Evolutionary conservation across 2,329 filamentous ascomycete genomes (phyloP), one percentile per base, ranked within the genome.

Genomic region (Cercospora sp.): DNA sequence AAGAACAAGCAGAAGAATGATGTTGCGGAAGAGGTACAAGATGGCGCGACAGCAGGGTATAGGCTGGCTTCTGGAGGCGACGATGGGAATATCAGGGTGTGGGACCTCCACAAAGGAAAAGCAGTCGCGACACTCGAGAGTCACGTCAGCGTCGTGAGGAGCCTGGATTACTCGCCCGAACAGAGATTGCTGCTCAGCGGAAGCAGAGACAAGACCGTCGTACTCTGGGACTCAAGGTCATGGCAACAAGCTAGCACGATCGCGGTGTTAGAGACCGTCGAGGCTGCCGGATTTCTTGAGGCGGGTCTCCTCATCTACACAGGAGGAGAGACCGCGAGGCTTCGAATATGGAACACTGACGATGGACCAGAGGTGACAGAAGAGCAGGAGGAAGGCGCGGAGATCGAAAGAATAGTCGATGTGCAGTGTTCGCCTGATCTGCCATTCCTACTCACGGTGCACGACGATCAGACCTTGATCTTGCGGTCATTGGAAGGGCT

Each of bases 81-180:
- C 79, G 94, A 98, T 78, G 95, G 95, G 34, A 96, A 94, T 77
- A 87, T 99, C 63, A 87, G 92, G 21, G 87, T 99, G 24, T 99
- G 94, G 92, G 92, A 98, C 81, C 82, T 99, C 67, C 89, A 94
- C 80, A 96, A 92, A 81, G 88, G 92, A 66, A 91, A 87, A 71
- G 89, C 90, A 68, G 84, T 92, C 24, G 91, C 92, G 21, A 89
- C 89, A 18, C 84, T 97, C 34, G 93, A 98, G 69, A 95, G 93
- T 0, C 96, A 99, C 78, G 93, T 97, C 24, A 98, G 95, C 9
- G 92, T 98, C 72, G 92, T 99, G n/a, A 90, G 93, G 73, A 89
- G 89, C 63, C 79, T 99, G 61, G 91, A 95, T 74, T 99, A 91
- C 79, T 95, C 91, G 5, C 80, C 88, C 0, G 82, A 89, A 65